Evolutionary conservation across 495 filamentous ascomycete genomes (phyloP).

Genomic region (Parachaetomium inaequale): DNA sequence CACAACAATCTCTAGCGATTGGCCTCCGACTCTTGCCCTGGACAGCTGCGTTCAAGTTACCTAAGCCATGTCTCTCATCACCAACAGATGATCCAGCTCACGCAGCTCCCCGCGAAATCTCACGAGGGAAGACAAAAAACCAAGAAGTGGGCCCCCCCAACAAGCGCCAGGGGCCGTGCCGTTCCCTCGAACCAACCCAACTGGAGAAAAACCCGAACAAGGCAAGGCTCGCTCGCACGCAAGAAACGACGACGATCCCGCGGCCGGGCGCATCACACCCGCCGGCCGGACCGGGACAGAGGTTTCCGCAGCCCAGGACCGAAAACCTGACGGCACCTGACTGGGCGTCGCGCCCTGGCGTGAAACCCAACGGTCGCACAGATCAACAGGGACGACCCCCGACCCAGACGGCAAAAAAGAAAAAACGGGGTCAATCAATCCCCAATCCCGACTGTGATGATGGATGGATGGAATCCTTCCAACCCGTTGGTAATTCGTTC

Average conservation of each 20-base stretch:
- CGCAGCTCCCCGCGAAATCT: slow-evolving; percentile 3
- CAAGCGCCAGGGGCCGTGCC: neutral
- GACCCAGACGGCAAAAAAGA: neutral
- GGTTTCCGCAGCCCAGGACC: slow-evolving; percentile 1
- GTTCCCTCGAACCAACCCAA: neutral
- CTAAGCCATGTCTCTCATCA: neutral
- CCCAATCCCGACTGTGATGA: neutral
- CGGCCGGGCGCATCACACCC: slow-evolving; percentile 3
- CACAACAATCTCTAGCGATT: neutral
- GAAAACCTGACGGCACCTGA: neutral
- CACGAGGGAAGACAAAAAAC: neutral
- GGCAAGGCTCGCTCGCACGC: neutral
- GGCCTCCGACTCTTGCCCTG: neutral
- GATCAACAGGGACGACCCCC: neutral
- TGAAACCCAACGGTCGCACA: slow-evolving; percentile 9
- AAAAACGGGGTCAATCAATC: neutral
- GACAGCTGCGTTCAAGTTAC: neutral
- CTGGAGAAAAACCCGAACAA: neutral
- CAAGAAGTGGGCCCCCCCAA: neutral
- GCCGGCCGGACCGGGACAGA: too few species aligned
- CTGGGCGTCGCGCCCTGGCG: neutral
- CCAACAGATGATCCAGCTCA: slow-evolving; percentile 1
- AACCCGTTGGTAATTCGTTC: neutral
- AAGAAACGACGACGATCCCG: neutral
- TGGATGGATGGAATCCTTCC: too few species aligned